phyloP scores from a whole-genome alignment of 257 asterid genomes.

The Przewalskia tangutica region DNA sequence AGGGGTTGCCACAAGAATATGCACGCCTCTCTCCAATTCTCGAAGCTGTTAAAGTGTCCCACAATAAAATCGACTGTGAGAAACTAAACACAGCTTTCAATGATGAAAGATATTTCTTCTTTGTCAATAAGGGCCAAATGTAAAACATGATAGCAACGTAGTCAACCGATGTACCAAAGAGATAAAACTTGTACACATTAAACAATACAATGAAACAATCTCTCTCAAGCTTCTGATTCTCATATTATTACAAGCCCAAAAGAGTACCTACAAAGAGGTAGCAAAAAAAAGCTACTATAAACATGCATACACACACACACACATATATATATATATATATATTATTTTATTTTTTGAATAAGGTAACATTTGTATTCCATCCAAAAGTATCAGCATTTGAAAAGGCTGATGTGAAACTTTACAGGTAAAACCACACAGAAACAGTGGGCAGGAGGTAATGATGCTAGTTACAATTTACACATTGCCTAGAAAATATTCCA shows the following conservation, averaged over 20 bases:
- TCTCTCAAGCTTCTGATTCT: neutral
- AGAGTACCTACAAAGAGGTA: neutral
- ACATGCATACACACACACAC: too few relatives aligned
- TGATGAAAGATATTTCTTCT: neutral
- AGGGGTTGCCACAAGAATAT: constrained; percentile 93
- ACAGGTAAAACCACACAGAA: too few relatives aligned
- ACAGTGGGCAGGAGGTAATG: too few relatives aligned
- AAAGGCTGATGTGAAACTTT: too few relatives aligned
- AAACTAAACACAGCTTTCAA: neutral
- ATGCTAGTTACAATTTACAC: too few relatives aligned
- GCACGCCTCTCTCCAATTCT: constrained; percentile 89
- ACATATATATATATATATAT: too few relatives aligned
- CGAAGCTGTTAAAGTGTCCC: constrained; percentile 48
- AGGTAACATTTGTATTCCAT: too few relatives aligned
- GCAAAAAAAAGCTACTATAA: neutral
- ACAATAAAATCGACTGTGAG: neutral
- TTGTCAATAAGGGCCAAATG: neutral
- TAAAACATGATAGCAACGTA: neutral
- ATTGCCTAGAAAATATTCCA: too few relatives aligned
- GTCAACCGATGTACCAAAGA: neutral
- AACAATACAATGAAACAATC: neutral
- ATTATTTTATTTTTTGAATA: too few relatives aligned
- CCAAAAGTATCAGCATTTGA: too few relatives aligned
- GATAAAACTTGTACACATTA: neutral
- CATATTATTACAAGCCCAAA: neutral